Evolutionary conservation across 495 filamentous ascomycete genomes (phyloP).

Genomic region (Neurospora sp.): DNA sequence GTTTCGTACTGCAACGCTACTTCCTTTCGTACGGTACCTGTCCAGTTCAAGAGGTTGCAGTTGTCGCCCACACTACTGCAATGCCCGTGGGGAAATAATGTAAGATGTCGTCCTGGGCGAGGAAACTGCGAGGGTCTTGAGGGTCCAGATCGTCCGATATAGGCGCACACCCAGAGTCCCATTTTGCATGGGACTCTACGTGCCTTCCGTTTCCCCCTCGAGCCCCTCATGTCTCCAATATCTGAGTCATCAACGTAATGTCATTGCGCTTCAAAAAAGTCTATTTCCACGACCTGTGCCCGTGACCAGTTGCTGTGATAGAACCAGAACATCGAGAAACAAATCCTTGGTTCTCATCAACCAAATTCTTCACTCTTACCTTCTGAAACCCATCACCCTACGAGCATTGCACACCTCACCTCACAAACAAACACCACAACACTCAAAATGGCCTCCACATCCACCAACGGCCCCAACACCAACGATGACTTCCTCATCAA

Average conservation of each 20-base stretch:
- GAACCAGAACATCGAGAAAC: neutral
- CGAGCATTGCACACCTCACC: neutral
- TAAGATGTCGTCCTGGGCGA: neutral
- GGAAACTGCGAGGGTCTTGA: neutral
- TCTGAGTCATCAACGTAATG: neutral
- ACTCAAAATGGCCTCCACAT: conserved; percentile 8
- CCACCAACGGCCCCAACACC: neutral
- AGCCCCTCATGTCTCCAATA: neutral
- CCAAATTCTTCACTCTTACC: neutral
- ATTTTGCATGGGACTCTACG: neutral
- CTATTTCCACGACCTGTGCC: neutral
- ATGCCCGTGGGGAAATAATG: neutral
- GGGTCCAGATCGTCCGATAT: neutral
- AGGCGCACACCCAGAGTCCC: neutral
- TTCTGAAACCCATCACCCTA: neutral
- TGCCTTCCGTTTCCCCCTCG: neutral
- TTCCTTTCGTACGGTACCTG: neutral
- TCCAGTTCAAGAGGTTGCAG: neutral
- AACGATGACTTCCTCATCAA: conserved; percentile 57
- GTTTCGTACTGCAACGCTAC: neutral
- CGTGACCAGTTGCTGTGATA: neutral
- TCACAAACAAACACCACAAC: conserved; percentile 1
- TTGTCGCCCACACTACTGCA: neutral
- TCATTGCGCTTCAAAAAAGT: neutral
- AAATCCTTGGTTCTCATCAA: neutral